Evolutionary conservation across 192 early-diverging fungal genomes (phyloP).

Genomic region (Spinellus fusiger): DNA sequence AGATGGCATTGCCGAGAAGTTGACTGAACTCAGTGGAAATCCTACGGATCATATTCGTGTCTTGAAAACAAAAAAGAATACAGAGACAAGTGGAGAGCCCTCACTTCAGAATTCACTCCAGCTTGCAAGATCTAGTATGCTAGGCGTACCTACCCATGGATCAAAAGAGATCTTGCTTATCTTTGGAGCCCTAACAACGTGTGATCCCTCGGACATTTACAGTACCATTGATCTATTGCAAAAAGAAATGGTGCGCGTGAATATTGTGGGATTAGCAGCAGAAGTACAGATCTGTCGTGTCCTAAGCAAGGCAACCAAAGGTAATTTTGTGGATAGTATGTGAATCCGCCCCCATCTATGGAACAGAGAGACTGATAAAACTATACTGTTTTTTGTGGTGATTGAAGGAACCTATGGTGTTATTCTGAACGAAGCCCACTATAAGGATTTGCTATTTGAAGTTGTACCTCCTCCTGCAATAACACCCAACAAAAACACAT

Average conservation of each 20-base stretch:
- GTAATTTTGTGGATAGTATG: conserved; percentile 23
- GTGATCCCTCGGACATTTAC: conserved; percentile 89
- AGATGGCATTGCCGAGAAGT: conserved; percentile 80
- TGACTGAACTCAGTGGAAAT: conserved; percentile 82
- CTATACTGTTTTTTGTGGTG: background rate
- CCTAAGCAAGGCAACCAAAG: conserved; percentile 72
- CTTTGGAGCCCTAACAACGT: conserved; percentile 83
- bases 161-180: conserved; percentile 84
- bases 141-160: conserved; percentile 86
- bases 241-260: conserved; percentile 70
- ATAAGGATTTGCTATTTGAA: conserved; percentile 79
- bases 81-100: conserved; percentile 77
- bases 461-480: conserved; percentile 85
- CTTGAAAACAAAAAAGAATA: conserved; percentile 57
- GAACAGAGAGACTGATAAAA: background rate
- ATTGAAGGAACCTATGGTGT: conserved; percentile 72
- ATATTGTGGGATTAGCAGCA: conserved; percentile 84
- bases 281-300: conserved; percentile 80
- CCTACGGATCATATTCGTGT: conserved; percentile 76
- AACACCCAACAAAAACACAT: conserved; percentile 42
- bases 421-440: conserved; percentile 75
- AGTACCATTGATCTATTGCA: conserved; percentile 69
- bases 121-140: conserved; percentile 66
- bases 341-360: background rate
- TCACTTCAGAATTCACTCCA: conserved; percentile 92